Percentiles rank a stretch among this genome's conserved stretches.
These are phyloP conservation scores for Syzygium jambos DNA, from an alignment of 345 rosid species.

Conservation along the genomic window DNA sequence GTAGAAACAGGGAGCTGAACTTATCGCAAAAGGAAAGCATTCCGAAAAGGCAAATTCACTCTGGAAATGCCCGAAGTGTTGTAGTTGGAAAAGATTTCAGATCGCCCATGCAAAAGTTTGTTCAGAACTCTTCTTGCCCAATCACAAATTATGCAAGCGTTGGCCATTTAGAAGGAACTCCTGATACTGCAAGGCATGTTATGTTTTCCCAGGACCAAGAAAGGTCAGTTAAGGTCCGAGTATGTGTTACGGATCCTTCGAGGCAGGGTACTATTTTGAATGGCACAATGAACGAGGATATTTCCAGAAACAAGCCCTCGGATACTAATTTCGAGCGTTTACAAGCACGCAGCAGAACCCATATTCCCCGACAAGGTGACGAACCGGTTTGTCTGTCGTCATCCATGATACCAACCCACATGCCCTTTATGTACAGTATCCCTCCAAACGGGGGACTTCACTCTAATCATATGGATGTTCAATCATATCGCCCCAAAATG, in stretches of 20 bases:
- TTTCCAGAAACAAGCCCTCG: constrained; percentile 26
- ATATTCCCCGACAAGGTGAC: constrained; percentile 32
- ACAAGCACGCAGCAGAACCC: constrained; percentile 35
- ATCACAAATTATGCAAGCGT: constrained; percentile 9
- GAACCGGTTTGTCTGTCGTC: constrained; percentile 43
- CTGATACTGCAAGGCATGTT: constrained; percentile 23
- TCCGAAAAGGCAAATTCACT: constrained; percentile 24
- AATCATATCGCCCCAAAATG: constrained; percentile 22
- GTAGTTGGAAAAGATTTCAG: constrained; percentile 19
- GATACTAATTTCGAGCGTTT: constrained; percentile 18
- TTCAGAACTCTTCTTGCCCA: constrained; percentile 31
- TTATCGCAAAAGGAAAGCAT: constrained; percentile 32
- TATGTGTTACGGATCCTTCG: constrained; percentile 28
- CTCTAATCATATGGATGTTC: constrained; percentile 18
- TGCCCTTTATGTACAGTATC: constrained; percentile 26
- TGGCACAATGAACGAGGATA: constrained; percentile 38
- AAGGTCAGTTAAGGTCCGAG: constrained; percentile 29
- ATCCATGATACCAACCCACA: constrained; percentile 34
- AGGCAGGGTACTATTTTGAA: constrained; percentile 22
- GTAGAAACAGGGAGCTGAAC: constrained; percentile 22
- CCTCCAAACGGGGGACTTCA: constrained; percentile 21
- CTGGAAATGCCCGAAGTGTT: constrained; percentile 32
- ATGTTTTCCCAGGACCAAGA: constrained; percentile 32
- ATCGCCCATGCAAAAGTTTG: constrained; percentile 23
- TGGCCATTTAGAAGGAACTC: constrained; percentile 30